Base-by-base conservation (phyloP, 225 moss, liverwort and hornwort genomes). In the Climacium dendroides region DNA sequence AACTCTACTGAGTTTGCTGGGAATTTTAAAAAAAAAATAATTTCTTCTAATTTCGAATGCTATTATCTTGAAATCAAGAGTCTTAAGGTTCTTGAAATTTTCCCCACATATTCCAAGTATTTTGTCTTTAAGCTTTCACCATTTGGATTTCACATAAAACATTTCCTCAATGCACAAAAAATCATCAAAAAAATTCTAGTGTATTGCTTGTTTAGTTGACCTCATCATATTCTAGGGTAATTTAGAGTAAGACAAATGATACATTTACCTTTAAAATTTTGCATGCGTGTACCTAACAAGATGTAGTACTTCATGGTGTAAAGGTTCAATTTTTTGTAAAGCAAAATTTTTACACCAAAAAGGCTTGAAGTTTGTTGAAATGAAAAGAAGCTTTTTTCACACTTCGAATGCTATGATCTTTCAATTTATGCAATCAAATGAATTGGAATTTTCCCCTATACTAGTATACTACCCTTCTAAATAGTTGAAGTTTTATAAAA, bases 201-300 rank as follows among this genome's bases (percentile, higher is more conserved):
- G 0, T 14, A 6, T 29, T 11, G 2, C 29, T 29, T 18, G 1
- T 48, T 47, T 30, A 48, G 7, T 15, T 70, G 25, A 41, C 41
- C 1, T 39, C 41, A 0, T 41, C 26, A 26, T 41, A 43, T 41
- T 25, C 15, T 1, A 41, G 0, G 5, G 8, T 14, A 4, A 8
- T 70, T 70, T 39, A 24, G 5, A 25, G 0, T 13, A 70, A 14
- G 15, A 3, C 0, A 41, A 0, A 70, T 15, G 8, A 43, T 41
- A 14, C 3, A 8, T 41, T 41, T 4, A 25, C 70, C 41, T 41
- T 3, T 26, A 2, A 70, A 8, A 41, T 41, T 41, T 70, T 70
- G 8, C 25, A 25, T 8, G 8, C 1, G 0, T 41, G 8, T 9
- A 41, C 8, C 25, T 25, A 41, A 70, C 3, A 70, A 70, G 15